Base-by-base conservation (phyloP, 495 filamentous ascomycete species). In the Parmelia sp. region DNA sequence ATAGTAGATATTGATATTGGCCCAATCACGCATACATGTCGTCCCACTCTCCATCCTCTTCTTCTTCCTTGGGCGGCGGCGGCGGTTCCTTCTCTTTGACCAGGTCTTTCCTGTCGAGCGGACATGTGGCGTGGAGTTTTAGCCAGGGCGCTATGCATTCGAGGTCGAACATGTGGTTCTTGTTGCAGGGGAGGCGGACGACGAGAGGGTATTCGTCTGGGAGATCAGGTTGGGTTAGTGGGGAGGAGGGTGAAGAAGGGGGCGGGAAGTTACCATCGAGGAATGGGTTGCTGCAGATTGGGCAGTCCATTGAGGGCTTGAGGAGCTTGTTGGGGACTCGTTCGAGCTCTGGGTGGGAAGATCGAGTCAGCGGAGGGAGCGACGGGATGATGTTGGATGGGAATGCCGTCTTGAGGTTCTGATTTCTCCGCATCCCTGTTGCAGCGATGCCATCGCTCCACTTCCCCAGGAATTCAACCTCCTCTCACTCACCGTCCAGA, bases 131-230 rank as follows among this genome's bases (percentile, higher is more conserved):
- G 73, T 96, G 89, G 65, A 94, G 81, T 70, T 87, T 82, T 71
- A 98, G 72, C 94, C 94, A 98, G 3, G 94, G 93, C 56, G 82
- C 81, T n/a, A 98, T 89, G 72, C 94, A 98, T 73, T 97, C 92
- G 19, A 97, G 75, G 74, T 98, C 94, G 76, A 96, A 97, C 33
- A 85, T 72, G 73, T 98, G 94, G 27, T 80, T 84, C 15, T 81
- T 80, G 69, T 92, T 86, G 71, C 94, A 98, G 29, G 91, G 90
- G 61, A 98, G 79, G 67, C 86, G 83, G 37, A 97, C 93, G 21
- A 97, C 92, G 17, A 98, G 81, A 25, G 90, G 88, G 68, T 91
- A 86, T 47, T 78, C 68, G 64, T 88, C 86, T 80, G 39, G 19
- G 29, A 8, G 11, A 33, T 5, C 0, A 11, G 42, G 25, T 27